Evolutionary conservation across 352 stramenopile genomes (phyloP), one percentile per base, ranked within the genome.

Genomic region (Pythium biforme): DNA sequence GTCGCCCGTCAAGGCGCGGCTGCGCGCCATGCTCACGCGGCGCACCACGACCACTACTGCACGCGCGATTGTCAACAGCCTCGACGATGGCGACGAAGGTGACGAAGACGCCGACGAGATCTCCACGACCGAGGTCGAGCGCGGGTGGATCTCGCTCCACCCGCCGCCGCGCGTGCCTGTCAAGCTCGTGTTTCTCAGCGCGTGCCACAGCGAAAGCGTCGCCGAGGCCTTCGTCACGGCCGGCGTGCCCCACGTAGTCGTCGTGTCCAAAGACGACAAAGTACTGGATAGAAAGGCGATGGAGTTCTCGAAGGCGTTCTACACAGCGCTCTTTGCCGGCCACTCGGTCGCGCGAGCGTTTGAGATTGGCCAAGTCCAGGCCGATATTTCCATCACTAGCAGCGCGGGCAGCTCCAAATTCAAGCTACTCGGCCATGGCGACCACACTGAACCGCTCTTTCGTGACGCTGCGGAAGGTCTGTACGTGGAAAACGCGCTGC

Each of bases 201-300:
- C 91, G 20, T 97, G 91, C 57, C 83, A 95, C 68, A 97, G 88
- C 22, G 86, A 97, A 55, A 86, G 76, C 58, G 88, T 91, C 10
- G 91, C 88, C 5, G 74, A 95, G 45, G 89, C 90, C 0, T 97
- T 97, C 55, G 91, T 96, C 52, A 76, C 78, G 41, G 91, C 88
- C 1, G 91, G 91, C 8, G 88, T 97, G 31, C 86, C 87, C 2
- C 91, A 97, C 48, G 91, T 97, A 3, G 83, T 97, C 14, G 90
- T 95, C 34, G 89, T 97, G 1, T 89, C 85, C 14, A 88, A 85
- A 43, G 79, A 90, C 58, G 78, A 88, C 58, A 92, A 95, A 50
- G 80, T 96, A 45, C 71, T 93, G 26, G 88, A 96, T 56, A 82
- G 90, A 67, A 94, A 92, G 59, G 86, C 86, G 9, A 91, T 93